Base-by-base conservation (phyloP, 2,329 filamentous ascomycete species). In the Ascochyta viciae-villosae region DNA sequence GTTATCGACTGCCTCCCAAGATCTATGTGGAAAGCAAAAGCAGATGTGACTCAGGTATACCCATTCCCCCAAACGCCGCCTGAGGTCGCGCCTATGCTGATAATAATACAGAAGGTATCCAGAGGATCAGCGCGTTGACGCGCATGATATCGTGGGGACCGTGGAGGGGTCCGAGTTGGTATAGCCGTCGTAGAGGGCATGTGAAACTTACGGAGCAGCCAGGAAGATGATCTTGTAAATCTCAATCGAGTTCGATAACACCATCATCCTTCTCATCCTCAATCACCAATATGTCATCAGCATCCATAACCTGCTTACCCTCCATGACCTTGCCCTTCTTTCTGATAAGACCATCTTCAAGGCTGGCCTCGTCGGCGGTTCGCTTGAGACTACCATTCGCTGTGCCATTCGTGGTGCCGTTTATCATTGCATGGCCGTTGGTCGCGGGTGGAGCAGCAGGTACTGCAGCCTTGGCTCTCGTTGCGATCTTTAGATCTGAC, bases 401-500 rank as follows among this genome's bases (percentile, higher is more conserved):
- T 10, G 47, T 50, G 37, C 77, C 76, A 50, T 74, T 75, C 8
- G 52, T 46, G 46, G 62, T 39, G 63, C 60, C n/a, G 57, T 65
- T 60, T 6, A 48, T 43, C 16, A 50, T 48, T 13, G 57, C 61
- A 19, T 72, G 63, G 13, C 73, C 77, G 42, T 65, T 77, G 41
- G 55, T 72, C 26, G 62, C 60, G 1, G 63, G 42, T 7, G 47
- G 47, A 10, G 68, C 61, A 35, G 68, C 65, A n/a, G 43, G 42
- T 4, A 47, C 19, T 9, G 54, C 52, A 19, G 41, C 24, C 58
- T 78, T 80, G 2, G 81, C 76, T 63, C 80, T 82, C 6, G 74
- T 70, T 1, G 81, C 78, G 40, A 86, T 82, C 6, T 80, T 74
- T 5, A 81, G 60, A 33, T 77, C 70, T 26, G 74, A 74, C 1